phyloP scores from a whole-genome alignment of 371 early-diverging fungal species.

The Choanephora cucurbitarum region DNA sequence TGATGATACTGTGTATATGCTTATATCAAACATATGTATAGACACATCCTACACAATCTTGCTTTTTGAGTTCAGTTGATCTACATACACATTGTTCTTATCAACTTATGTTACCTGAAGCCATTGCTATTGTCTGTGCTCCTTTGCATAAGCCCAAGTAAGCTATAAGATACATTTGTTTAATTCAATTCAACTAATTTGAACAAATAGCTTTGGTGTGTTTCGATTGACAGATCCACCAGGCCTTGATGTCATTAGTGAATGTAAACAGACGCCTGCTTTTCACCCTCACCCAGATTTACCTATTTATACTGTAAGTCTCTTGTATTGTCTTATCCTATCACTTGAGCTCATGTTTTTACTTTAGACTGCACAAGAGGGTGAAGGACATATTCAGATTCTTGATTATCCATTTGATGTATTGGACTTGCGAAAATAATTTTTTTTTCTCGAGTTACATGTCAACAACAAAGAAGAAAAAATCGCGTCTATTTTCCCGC shows the following conservation, averaged over 20 bases:
- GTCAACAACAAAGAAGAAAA: too few species aligned
- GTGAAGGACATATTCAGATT: conserved; percentile 47
- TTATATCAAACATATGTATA: too few species aligned
- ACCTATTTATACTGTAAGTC: conserved; percentile 64
- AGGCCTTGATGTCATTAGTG: conserved; percentile 79
- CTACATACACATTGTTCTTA: conserved; percentile 93
- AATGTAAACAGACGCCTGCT: conserved; percentile 66
- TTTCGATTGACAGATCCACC: conserved; percentile 90
- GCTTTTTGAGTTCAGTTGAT: conserved; percentile 91
- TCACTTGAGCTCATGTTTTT: not conserved
- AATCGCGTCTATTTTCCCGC: not conserved
- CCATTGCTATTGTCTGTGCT: conserved; percentile 91
- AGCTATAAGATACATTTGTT: conserved; percentile 1
- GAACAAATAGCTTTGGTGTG: conserved; percentile 67
- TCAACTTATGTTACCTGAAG: conserved; percentile 92
- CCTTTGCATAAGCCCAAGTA: conserved; percentile 76
- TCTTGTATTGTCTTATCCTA: not conserved
- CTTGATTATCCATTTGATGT: conserved; percentile 49
- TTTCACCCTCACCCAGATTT: conserved; percentile 87
- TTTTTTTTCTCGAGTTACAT: not conserved
- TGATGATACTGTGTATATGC: too few species aligned
- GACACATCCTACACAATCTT: conserved; percentile 93
- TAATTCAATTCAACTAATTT: not conserved
- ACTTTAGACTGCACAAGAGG: conserved; percentile 50
- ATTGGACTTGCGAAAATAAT: conserved; percentile 53